Base-by-base conservation (phyloP, 2,329 filamentous ascomycete species). In the Claviceps paspali region DNA sequence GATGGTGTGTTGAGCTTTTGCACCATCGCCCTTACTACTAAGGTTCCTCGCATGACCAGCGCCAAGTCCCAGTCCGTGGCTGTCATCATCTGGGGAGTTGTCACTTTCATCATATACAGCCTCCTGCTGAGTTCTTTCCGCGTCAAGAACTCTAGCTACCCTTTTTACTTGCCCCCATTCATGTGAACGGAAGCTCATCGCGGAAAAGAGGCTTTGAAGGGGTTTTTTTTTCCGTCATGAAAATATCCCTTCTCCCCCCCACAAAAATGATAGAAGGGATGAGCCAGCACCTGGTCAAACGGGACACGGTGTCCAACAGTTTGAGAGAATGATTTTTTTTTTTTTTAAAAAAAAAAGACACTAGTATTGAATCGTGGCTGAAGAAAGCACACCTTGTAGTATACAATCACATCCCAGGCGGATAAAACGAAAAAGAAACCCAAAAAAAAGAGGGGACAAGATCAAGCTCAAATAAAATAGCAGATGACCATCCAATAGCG, bases 71-170 rank as follows among this genome's bases (percentile, higher is more conserved):
- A 98, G 62, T 79, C 91, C 56, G 64, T 91, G 27, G 79, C 81
- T 26, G 79, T 94, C 5, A 61, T 95, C 40, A 67, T 81, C 30
- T 95, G 86, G 82, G 78, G 75, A 15, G 73, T 65, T 32, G 64
- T 91, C 22, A 62, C 95, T 39, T 77, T 94, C 49, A 62, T 82
- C 45, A 76, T 86, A 62, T 96, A 96, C 67, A 93, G 87, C 64
- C 91, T 94, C 63, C 68, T 98, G 45, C 72, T 98, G 47, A 95
- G 83, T 60, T 68, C 94, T 44, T 98, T 98, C 72, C 77, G 87
- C 50, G 68, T 82, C 50, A 98, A 98, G 77, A 98, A 96, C 55
- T 77, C 78, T 24, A 85, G 85, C 18, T 98, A 98, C 61, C 87
- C 87, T 12, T 95, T 96, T 63, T 86, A 78, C 53, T 70, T 98